Evolutionary conservation across 768 basidiomycete species (phyloP).

Genomic region (Hygrocybe coccinea): DNA sequence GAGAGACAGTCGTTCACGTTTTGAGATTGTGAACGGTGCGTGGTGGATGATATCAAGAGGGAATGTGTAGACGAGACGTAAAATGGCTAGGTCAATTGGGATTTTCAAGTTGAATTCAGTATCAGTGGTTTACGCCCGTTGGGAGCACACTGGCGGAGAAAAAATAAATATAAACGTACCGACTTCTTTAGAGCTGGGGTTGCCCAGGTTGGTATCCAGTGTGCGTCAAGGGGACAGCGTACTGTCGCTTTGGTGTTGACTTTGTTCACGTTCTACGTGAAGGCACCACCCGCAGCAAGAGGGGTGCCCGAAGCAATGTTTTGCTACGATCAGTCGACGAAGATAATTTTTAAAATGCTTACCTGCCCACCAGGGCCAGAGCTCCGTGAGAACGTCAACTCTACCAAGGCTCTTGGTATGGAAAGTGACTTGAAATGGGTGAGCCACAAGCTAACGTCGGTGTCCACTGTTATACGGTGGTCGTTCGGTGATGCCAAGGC

Average conservation of each 20-base stretch:
- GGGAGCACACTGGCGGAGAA: no score
- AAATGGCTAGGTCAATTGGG: constrained; percentile 41
- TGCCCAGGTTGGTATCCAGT: constrained; percentile 73
- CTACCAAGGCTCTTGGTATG: constrained; percentile 52
- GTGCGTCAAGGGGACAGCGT: constrained; percentile 50
- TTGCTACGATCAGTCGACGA: no score
- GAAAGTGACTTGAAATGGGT: constrained; percentile 38
- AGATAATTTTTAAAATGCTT: constrained; percentile 15
- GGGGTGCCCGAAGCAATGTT: neutral
- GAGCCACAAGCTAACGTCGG: constrained; percentile 57
- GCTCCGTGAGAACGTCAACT: constrained; percentile 68
- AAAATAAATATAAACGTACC: constrained; percentile 35
- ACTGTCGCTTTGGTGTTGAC: constrained; percentile 78
- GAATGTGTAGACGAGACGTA: constrained; percentile 66
- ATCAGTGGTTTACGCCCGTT: neutral
- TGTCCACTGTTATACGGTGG: constrained; percentile 29
- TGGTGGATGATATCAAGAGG: constrained; percentile 63
- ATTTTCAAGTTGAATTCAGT: neutral
- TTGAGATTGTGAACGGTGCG: constrained; percentile 70
- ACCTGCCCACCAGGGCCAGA: constrained; percentile 87
- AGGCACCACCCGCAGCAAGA: neutral
- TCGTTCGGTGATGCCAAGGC: constrained; percentile 45
- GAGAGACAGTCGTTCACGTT: constrained; percentile 68
- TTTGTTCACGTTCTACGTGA: constrained; percentile 77
- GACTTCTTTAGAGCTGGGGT: constrained; percentile 40